Percentiles rank a stretch among this genome's conserved stretches.
These are phyloP conservation scores for Stentor coeruleus DNA, from an alignment of 73 alveolate genomes.

Conservation along the genomic window DNA sequence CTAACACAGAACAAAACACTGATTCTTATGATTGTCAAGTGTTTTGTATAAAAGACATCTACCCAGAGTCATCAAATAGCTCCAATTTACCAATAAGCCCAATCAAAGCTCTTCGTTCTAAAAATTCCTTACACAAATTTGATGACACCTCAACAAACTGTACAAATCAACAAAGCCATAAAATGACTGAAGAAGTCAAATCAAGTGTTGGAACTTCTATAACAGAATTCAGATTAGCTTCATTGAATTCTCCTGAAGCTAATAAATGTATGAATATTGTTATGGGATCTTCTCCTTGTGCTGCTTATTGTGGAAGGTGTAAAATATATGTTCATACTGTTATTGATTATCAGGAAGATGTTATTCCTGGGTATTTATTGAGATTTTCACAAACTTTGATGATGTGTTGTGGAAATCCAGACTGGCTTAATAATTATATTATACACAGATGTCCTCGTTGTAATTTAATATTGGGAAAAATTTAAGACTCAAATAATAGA, in stretches of 20 bases:
- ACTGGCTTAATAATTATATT: not conserved
- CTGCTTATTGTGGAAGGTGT: not conserved
- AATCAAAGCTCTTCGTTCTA: not conserved
- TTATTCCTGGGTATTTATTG: not conserved
- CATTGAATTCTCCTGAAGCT: not conserved
- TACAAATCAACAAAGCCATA: not conserved
- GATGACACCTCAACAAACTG: not conserved
- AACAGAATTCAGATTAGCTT: not conserved
- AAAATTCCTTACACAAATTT: not conserved
- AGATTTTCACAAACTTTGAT: not conserved
- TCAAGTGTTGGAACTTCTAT: not conserved
- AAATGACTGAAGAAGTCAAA: not conserved
- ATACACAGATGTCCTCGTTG: not conserved
- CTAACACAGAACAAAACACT: not conserved
- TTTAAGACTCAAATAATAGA: too few relatives aligned
- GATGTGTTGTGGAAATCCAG: not conserved
- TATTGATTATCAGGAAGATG: not conserved
- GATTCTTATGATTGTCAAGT: not conserved
- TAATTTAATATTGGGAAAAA: not conserved
- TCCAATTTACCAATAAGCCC: not conserved
- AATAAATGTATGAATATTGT: not conserved
- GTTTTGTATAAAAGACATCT: not conserved
- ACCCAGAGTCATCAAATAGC: not conserved
- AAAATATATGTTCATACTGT: not conserved
- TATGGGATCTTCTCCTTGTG: not conserved